Evolutionary conservation across 1,139 yeast genomes (phyloP), one percentile per base, ranked within the genome.

Genomic region (Suhomyces terraborum): DNA sequence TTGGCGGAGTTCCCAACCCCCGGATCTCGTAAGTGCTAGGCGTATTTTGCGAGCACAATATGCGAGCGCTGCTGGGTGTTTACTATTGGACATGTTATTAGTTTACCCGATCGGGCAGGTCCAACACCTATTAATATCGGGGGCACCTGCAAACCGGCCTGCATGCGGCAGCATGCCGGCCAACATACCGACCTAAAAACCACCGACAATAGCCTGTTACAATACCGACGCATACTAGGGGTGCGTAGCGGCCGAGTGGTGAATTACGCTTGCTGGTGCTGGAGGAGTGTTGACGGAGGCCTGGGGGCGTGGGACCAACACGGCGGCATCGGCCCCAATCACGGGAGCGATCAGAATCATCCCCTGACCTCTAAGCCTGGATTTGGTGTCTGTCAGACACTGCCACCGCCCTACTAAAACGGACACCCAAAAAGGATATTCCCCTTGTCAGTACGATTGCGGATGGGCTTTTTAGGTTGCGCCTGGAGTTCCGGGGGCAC

Each of bases 1-100:
- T n/a, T 24, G 18, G 28, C 35, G 35, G 35, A 21, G 35, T 23
- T 32, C 35, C 13, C 29, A 32, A 32, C 28, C 35, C 28, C 13
- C 35, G 35, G 35, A 18, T 23, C 20, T 32, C 20, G 4, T 29
- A 13, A 16, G 23, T 12, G n/a, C 16, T n/a, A 10, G 23, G 18
- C 28, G 35, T 17, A 31, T 8, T 31, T 21, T 31, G 26, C 34
- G 34, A 31, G 26, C 9, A 19, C 12, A 20, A 20, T 21, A 13
- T 21, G 30, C 30, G 16, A 17, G 14, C 20, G 20, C 4, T 12
- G 20, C 5, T n/a, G 18, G 13, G 13, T 31, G 34, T 31, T 27
- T 27, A 27, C 30, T 27, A 14, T 20, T 30, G 14, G 14, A 14
- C 13, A 8, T 32, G 35, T 23, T 32, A 29, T 32, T 17, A n/a